Evolutionary conservation across 768 basidiomycete genomes (phyloP), one percentile per base, ranked within the genome.

Genomic region (Daedalea quercina): DNA sequence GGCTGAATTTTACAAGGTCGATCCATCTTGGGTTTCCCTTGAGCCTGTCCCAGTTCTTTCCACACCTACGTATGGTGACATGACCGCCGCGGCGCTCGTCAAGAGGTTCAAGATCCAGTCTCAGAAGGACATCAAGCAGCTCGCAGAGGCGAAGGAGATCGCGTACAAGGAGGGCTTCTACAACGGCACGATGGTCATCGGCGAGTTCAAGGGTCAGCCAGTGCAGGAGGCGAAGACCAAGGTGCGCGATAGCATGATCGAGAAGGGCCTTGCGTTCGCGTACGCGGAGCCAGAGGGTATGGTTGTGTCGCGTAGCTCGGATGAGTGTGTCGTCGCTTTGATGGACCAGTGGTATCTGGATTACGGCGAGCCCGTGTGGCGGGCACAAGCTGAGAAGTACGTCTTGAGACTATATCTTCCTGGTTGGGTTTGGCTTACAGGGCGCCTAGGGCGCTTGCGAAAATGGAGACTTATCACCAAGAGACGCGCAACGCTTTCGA

Each of bases 281-380:
- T 99, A 99, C 66, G 93, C 94, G 9, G 95, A 98, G 70, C 95
- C 95, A 0, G 94, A 98, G 69, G 88, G 87, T 52, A 67, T 90
- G 59, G 87, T 97, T 63, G 81, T 94, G 62, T 90, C 87, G 43
- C 78, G 95, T 42, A 92, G 88, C 68, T 83, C 80, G n/a, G 96
- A 99, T 64, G 95, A 97, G 70, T 99, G 96, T 73, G 90, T 97
- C 19, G 93, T 99, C 53, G 94, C 95, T 2, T 73, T 99, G 59
- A 94, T 94, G 82, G 96, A 99, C 67, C 96, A 99, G 70, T 99
- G 95, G 94, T 99, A 98, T 69, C 71, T 98, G 68, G 93, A 98
- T 69, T 99, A 97, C 62, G 96, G 95, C 60, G 93, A 97, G 73
- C 68, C 81, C 1, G 65, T 67, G n/a, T 99, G 96, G 96, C 89